Evolutionary conservation across 768 basidiomycete genomes (phyloP), one percentile per base, ranked within the genome.

Genomic region (Mycena chlorophos): DNA sequence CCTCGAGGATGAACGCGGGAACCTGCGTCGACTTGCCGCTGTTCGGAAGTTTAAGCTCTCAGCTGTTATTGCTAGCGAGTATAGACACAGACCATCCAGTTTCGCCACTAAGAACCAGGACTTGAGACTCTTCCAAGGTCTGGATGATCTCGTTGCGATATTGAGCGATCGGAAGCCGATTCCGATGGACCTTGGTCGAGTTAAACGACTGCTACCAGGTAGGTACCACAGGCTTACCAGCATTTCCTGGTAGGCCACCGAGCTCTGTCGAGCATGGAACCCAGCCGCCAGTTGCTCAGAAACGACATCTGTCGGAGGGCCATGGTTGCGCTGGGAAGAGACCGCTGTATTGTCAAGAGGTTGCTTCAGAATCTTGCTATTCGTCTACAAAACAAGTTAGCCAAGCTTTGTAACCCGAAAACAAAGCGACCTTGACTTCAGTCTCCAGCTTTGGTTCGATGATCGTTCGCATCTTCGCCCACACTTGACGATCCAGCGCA

Each of bases 11-110:
- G 73, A 94, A 98, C 1, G 88, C 80, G 3, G 96, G 96, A 3
- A 98, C 84, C 73, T 98, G 96, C 0, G 96, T 98, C 2, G 94
- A 97, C 74, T 99, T 99, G 8, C 96, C 96, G 65, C 94, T 94
- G 61, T 34, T 51, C 23, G 49, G 56, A 46, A 60, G 39, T 43
- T 31, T 22, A 50, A 37, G 13, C 54, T 42, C 19, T 28, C 6
- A 27, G 14, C 49, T 22, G 13, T 30, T 49, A 20, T n/a, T 43
- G 47, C 19, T 14, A 20, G 58, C 34, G 64, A 54, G 49, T 49
- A 52, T 22, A 19, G 40, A 45, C 49, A 42, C 65, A 61, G 58
- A 74, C 75, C 73, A 77, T 65, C 71, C 69, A 25, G 74, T 78
- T 70, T 81, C 76, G 30, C 74, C 75, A 58, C 75, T 96, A 0